phyloP scores from a whole-genome alignment of 2,329 filamentous ascomycete species.

The Colletotrichum kahawae region DNA sequence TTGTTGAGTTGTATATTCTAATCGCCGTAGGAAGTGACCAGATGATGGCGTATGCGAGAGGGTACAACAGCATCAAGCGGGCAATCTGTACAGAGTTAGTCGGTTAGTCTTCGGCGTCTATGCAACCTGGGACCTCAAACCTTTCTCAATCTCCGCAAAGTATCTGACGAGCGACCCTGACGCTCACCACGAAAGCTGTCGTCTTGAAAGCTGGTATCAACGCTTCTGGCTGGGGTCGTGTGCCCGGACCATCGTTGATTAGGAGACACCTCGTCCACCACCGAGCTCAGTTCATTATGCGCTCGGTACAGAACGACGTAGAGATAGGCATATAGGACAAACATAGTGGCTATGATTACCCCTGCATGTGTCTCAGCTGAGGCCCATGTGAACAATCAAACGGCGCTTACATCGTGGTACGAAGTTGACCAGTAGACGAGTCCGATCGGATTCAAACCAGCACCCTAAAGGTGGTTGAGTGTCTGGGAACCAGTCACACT shows the following conservation, averaged over 20 bases:
- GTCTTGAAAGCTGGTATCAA: neutral
- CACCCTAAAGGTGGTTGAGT: constrained; percentile 30
- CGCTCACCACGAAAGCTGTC: neutral
- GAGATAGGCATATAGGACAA: constrained; percentile 40
- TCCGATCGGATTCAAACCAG: constrained; percentile 44
- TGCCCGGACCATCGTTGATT: neutral
- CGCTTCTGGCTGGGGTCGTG: neutral
- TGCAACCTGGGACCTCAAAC: constrained; percentile 7
- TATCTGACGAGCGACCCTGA: neutral
- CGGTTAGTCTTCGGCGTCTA: neutral
- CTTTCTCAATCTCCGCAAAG: constrained; percentile 26
- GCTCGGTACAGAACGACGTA: constrained; percentile 44
- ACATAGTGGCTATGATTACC: constrained; percentile 42
- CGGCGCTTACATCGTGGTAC: constrained; percentile 36
- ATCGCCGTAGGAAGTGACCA: constrained; percentile 46
- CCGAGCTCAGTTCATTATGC: constrained; percentile 36
- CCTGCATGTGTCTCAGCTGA: neutral
- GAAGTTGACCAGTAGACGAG: constrained; percentile 45
- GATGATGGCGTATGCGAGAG: constrained; percentile 43
- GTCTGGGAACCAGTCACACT: neutral
- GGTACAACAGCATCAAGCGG: constrained; percentile 46
- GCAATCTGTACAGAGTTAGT: constrained; percentile 33
- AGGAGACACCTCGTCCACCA: constrained; percentile 29
- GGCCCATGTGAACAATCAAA: neutral
- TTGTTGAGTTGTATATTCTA: constrained; percentile 43